These are phyloP conservation scores for Herpotrichia juniperi DNA, from an alignment of 2,329 filamentous ascomycete genomes.

Conservation along the genomic window DNA sequence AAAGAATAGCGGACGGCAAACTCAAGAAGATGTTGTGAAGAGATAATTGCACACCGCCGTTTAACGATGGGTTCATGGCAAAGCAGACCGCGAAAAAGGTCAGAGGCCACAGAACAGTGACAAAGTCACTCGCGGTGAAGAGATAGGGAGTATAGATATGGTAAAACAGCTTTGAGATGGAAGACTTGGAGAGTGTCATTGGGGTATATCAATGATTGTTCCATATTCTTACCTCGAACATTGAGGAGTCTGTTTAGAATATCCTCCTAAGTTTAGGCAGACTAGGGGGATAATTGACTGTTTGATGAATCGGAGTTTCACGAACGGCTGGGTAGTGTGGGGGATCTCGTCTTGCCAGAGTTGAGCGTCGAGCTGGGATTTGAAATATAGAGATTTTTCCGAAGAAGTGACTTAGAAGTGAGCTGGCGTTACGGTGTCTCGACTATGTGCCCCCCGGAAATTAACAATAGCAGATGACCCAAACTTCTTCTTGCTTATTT, in stretches of 20 bases:
- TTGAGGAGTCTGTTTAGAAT: background rate
- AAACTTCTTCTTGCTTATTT: background rate
- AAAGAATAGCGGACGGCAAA: background rate
- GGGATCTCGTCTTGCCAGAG: background rate
- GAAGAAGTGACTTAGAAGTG: background rate
- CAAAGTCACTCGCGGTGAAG: conserved; percentile 21
- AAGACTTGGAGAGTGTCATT: background rate
- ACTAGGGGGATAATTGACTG: background rate
- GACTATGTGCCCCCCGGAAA: no score
- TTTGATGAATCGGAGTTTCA: background rate
- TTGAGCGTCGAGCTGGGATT: background rate
- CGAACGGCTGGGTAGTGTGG: background rate
- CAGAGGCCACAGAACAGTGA: conserved; percentile 19
- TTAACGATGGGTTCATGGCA: conserved; percentile 1
- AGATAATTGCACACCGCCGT: background rate
- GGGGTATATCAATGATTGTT: background rate
- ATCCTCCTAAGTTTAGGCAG: background rate
- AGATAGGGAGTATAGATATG: conserved; percentile 19
- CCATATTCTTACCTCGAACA: background rate
- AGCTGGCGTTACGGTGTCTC: no score
- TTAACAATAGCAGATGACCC: no score
- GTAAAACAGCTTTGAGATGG: background rate
- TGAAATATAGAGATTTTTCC: background rate
- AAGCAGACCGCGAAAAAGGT: conserved; percentile 11
- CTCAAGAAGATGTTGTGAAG: background rate